phyloP scores from a whole-genome alignment of 257 asterid genomes.

The Cruciata laevipes region DNA sequence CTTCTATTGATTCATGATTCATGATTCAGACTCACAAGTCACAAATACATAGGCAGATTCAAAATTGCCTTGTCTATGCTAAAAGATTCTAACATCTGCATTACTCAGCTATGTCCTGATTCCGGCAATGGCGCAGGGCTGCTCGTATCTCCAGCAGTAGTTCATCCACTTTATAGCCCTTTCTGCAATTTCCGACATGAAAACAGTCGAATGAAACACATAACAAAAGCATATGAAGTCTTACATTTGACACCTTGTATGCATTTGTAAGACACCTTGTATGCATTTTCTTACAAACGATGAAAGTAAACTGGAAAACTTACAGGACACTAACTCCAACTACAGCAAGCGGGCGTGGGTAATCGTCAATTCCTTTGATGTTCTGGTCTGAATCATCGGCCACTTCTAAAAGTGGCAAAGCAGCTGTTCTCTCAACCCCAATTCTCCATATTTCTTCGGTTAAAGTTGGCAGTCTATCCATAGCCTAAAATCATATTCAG shows the following conservation, averaged over 20 bases:
- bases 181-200: slow-evolving; percentile 39
- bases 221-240: neutral
- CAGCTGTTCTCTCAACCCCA: slow-evolving; percentile 44
- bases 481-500: slow-evolving; percentile 42
- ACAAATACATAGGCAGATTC: neutral
- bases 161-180: slow-evolving; percentile 42
- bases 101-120: slow-evolving; percentile 6
- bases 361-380: slow-evolving; percentile 76
- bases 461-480: slow-evolving; percentile 52
- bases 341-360: slow-evolving; percentile 71
- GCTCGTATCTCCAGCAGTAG: slow-evolving; percentile 66
- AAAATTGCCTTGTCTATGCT: too few relatives aligned
- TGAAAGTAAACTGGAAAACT: slow-evolving; percentile 25
- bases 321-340: slow-evolving; percentile 92
- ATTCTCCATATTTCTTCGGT: slow-evolving; percentile 55
- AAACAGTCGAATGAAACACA: neutral
- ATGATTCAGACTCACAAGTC: neutral
- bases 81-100: neutral
- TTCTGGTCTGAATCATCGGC: slow-evolving; percentile 28
- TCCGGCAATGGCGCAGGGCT: slow-evolving; percentile 49
- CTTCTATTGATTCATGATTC: neutral
- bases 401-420: slow-evolving; percentile 7
- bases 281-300: neutral
- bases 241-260: neutral
- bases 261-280: too few relatives aligned